Percentiles rank a stretch among this genome's conserved stretches.
These are phyloP conservation scores for Tothia fuscella DNA, from an alignment of 2,329 filamentous ascomycete genomes.

Conservation along the genomic window DNA sequence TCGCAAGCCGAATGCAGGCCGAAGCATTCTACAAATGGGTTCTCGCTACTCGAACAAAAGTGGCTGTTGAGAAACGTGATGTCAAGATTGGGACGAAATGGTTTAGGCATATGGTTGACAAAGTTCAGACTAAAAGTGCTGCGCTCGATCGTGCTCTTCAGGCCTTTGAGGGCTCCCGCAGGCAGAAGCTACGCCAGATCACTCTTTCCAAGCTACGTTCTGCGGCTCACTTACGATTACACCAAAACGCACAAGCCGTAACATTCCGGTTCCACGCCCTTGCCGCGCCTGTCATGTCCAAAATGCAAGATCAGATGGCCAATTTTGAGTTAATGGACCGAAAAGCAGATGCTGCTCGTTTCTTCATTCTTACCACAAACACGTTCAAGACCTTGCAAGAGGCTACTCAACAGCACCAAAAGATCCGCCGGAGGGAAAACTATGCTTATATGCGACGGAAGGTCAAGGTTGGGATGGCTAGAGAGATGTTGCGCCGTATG, in stretches of 20 bases:
- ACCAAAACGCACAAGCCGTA: constrained; percentile 16
- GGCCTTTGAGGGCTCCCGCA: constrained; percentile 21
- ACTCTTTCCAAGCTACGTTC: constrained; percentile 18
- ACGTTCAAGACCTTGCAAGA: constrained; percentile 40
- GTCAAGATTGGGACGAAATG: neutral
- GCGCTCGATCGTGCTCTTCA: constrained; percentile 20
- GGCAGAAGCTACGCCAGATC: constrained; percentile 18
- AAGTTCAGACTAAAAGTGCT: constrained; percentile 11
- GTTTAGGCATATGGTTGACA: constrained; percentile 10
- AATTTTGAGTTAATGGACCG: constrained; percentile 32
- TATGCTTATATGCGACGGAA: constrained; percentile 42
- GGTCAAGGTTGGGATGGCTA: constrained; percentile 42
- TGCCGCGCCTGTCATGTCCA: constrained; percentile 25
- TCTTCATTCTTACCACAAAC: constrained; percentile 41
- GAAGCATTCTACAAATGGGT: constrained; percentile 51
- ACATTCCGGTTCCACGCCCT: constrained; percentile 27
- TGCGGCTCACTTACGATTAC: neutral
- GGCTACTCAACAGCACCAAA: constrained; percentile 37
- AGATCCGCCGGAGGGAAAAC: constrained; percentile 41
- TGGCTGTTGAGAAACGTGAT: constrained; percentile 13
- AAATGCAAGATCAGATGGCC: constrained; percentile 24
- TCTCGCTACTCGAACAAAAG: constrained; percentile 32
- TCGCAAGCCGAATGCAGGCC: constrained; percentile 43
- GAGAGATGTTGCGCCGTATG: constrained; percentile 26
- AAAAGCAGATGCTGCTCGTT: constrained; percentile 44